Conservation (phyloP, 2,329 filamentous ascomycete species). For the Colletotrichum sp. region DNA sequence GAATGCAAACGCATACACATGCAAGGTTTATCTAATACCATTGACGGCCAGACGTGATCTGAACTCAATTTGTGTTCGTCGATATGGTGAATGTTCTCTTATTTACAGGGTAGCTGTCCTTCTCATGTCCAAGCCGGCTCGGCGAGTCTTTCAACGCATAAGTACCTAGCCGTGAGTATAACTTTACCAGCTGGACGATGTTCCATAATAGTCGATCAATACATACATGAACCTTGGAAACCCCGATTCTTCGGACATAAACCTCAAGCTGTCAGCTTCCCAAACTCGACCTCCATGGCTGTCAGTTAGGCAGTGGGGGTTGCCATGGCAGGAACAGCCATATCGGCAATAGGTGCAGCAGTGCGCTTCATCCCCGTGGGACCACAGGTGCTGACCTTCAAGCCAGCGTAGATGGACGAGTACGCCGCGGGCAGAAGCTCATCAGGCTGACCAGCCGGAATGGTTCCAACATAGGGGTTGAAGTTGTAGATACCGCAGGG, state of each 20-base stretch:
- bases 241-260: neutral
- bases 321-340: neutral
- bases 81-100: neutral
- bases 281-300: neutral
- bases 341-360: neutral
- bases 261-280: neutral
- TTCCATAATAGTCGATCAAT: neutral
- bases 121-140: neutral
- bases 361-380: neutral
- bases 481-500: slow-evolving; percentile 61
- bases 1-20: neutral
- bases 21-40: neutral
- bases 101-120: neutral
- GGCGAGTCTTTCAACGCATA: neutral
- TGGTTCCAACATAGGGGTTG: slow-evolving; percentile 58
- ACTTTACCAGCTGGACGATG: neutral
- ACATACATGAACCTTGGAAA: neutral
- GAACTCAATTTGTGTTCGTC: neutral
- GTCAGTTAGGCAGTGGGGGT: neutral
- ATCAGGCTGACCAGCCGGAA: slow-evolving; percentile 43
- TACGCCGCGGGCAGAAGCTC: slow-evolving; percentile 38
- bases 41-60: neutral
- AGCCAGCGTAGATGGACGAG: slow-evolving; percentile 28
- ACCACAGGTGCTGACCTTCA: slow-evolving; percentile 31
- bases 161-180: neutral